Evolutionary conservation across 176 grass and related monocot species (phyloP), one percentile per base, ranked within the genome.

Genomic region (Triticum timopheevii): DNA sequence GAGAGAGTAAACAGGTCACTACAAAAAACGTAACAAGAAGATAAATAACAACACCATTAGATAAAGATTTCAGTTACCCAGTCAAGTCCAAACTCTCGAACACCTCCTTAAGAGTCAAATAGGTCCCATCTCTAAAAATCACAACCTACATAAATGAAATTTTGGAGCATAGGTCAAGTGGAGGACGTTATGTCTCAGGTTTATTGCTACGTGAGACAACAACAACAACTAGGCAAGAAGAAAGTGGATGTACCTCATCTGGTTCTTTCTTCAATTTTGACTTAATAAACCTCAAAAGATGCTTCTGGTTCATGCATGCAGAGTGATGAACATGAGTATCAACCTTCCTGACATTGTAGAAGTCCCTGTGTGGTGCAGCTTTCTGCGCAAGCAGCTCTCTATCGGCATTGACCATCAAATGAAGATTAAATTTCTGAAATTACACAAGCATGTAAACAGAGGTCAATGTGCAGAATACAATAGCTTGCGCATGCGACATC

Each of bases 311-410:
- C 95, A 98, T 98, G 83, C 95, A 98, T 33, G 95, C 95, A n/a
- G 95, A 98, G 84, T 98, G 95, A 86, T 98, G 95, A 86, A 98
- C 91, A 92, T 98, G 95, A 85, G 95, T 98, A 81, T 98, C 95
- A 83, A 98, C 95, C 86, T 98, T 98, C 71, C 95, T 90, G 76
- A 98, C 95, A 65, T 98, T 98, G 78, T 98, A 98, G 65, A 98
- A 95, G 83, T 98, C 95, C 71, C 93, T 88, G 73, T 95, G 95
- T 22, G 95, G 95, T 89, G 95, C 95, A 90, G 85, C 87, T 90
- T 98, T 98, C 77, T 98, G 95, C 87, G 95, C 95, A 92, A 98
- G 93, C 70, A 98, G 84, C 80, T 98, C 95, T 89, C 88, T 93
- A 90, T 98, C 93, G 88, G 95, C 74, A 84, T 98, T 98, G 83